Conservation (phyloP, 2,329 filamentous ascomycete genomes). For the Berkeleyomyces basicola region DNA sequence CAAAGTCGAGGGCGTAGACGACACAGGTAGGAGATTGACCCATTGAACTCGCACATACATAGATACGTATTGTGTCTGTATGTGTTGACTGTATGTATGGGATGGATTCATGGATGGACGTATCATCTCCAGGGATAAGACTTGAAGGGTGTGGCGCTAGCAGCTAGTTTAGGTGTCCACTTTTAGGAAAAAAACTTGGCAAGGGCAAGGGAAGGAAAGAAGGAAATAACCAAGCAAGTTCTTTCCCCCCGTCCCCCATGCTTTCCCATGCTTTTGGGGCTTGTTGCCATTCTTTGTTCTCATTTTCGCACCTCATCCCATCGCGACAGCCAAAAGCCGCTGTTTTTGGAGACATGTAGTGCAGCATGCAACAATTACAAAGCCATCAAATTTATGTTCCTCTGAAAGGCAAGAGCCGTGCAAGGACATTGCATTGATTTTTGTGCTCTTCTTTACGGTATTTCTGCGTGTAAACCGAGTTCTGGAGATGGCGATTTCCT, state of each 20-base stretch:
- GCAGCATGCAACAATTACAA: background rate
- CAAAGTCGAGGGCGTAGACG: no score
- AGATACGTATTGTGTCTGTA: no score
- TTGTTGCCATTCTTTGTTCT: background rate
- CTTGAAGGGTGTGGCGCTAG: background rate
- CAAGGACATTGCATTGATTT: background rate
- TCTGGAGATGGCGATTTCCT: background rate
- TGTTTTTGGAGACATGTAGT: constrained; percentile 1
- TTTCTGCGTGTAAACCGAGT: background rate
- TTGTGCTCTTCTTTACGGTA: background rate
- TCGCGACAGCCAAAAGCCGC: constrained; percentile 1
- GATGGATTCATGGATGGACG: no score
- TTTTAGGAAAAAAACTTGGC: background rate
- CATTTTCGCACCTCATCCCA: constrained; percentile 3
- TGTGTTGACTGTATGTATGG: no score
- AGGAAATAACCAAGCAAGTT: constrained; percentile 1
- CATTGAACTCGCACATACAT: no score
- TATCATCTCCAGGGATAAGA: background rate
- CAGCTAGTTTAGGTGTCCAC: background rate
- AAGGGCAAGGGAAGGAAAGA: constrained; percentile 1
- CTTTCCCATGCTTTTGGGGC: background rate
- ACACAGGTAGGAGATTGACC: no score
- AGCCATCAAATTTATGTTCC: background rate
- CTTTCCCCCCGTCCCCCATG: background rate
- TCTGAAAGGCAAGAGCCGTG: background rate